Evolutionary conservation across 2,329 filamentous ascomycete genomes (phyloP), one percentile per base, ranked within the genome.

Genomic region (Alternaria ethzedia): DNA sequence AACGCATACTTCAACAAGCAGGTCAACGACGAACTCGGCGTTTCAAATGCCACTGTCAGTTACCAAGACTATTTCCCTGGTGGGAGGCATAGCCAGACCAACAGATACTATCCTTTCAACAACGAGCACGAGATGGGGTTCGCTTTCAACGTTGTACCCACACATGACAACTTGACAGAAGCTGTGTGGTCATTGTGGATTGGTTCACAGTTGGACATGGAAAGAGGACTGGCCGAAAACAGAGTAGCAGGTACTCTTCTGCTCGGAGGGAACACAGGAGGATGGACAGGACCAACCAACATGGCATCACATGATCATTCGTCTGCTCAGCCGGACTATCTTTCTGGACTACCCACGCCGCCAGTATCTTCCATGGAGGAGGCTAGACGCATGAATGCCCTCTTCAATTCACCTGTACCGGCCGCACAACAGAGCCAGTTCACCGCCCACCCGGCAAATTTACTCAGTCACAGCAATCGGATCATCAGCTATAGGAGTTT

Each of bases 1-100:
- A 77, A 77, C 30, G 68, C 75, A 52, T 65, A 73, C 43, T 36
- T 72, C 46, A 72, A 69, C 28, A 71, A 72, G 73, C 67, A 64
- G 13, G 69, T 76, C 21, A 77, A 77, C 57, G 74, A 70, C 52
- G 67, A 71, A 51, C 63, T 76, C 1, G 73, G 74, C 6, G 72
- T 77, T 30, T 17, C 70, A 12, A 65, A 72, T 13, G 69, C 71
- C 2, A 68, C 68, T 30, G 57, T 73, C 12, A 69, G 71, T 28
- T 66, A 73, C n/a, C 17, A 63, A 8, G 65, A 70, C 10, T 60
- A 67, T 11, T 49, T 72, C 4, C 63, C 63, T 4, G 73, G 75
- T 5, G 73, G 73, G 8, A 72, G 69, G 55, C 46, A 64, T 11
- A 73, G 69, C 49, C 65, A 47, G 51, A 23, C 3, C 20, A 74